Evolutionary conservation across 768 basidiomycete species (phyloP).

Genomic region (Suillus clintonianus): DNA sequence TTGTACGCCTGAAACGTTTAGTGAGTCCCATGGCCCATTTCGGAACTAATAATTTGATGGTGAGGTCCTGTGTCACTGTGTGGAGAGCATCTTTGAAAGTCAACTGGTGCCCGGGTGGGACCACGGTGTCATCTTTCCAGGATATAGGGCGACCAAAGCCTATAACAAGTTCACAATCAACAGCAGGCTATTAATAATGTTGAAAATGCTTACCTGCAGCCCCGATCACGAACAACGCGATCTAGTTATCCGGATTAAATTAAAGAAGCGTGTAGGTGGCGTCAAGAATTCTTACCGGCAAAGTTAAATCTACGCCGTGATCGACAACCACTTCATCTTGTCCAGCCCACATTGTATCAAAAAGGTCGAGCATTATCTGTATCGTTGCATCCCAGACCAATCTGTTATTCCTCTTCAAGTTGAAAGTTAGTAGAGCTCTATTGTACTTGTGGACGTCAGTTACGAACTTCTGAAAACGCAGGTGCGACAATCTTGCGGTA

Average conservation of each 20-base stretch:
- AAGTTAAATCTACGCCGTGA: constrained; percentile 52
- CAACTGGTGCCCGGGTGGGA: constrained; percentile 46
- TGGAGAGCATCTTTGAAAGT: constrained; percentile 53
- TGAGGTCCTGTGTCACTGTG: constrained; percentile 39
- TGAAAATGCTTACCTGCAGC: constrained; percentile 42
- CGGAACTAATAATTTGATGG: constrained; percentile 41
- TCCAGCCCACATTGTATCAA: constrained; percentile 50
- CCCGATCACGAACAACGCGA: constrained; percentile 57
- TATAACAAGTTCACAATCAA: constrained; percentile 12
- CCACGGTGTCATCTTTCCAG: constrained; percentile 45
- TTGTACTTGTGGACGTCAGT: background rate
- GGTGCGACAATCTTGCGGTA: constrained; percentile 64
- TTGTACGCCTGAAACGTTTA: constrained; percentile 29
- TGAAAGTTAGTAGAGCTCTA: background rate
- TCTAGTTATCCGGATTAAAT: constrained; percentile 30
- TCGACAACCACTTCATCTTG: constrained; percentile 42
- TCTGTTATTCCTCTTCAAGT: constrained; percentile 22
- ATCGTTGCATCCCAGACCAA: constrained; percentile 51
- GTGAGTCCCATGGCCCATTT: constrained; percentile 41
- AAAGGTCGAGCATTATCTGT: constrained; percentile 43
- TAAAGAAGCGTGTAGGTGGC: constrained; percentile 19
- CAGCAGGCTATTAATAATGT: background rate
- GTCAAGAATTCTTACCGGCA: constrained; percentile 41
- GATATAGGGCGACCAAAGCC: constrained; percentile 54
- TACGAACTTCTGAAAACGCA: constrained; percentile 49